Evolutionary conservation across 306 rosid genomes (phyloP).

Genomic region (Gleditsia sinensis): DNA sequence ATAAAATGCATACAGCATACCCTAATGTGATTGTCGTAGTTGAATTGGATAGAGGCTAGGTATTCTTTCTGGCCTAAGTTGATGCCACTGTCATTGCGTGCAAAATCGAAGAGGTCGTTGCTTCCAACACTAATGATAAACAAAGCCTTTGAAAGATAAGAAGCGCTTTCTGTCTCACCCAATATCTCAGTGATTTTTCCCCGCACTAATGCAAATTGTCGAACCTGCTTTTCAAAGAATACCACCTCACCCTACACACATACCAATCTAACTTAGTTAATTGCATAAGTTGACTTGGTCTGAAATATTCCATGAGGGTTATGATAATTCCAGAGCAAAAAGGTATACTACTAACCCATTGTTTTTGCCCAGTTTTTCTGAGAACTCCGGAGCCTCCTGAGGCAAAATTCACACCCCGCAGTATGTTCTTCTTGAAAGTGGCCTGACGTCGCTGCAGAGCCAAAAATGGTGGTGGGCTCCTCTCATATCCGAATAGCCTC

Average conservation of each 20-base stretch:
- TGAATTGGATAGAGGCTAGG: conserved; percentile 2
- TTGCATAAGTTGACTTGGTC: too few species aligned
- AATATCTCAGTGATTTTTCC: conserved; percentile 25
- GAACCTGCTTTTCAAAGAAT: conserved; percentile 41
- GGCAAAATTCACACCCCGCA: conserved; percentile 55
- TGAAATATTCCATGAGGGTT: too few species aligned
- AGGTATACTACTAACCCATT: conserved; percentile 27
- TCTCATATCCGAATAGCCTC: conserved; percentile 35
- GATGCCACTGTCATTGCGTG: background rate
- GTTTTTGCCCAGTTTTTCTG: conserved; percentile 30
- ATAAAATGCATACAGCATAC: too few species aligned
- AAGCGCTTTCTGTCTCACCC: conserved; percentile 16
- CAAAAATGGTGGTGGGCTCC: conserved; percentile 59
- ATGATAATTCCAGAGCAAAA: too few species aligned
- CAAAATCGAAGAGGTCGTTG: conserved; percentile 51
- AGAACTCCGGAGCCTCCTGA: conserved; percentile 59
- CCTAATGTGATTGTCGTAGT: conserved; percentile 33
- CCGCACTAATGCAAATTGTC: conserved; percentile 44
- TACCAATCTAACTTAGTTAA: background rate
- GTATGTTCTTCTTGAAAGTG: conserved; percentile 34
- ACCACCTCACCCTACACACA: conserved; percentile 46
- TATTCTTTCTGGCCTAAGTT: conserved; percentile 2
- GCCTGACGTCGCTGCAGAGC: background rate
- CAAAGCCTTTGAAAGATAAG: conserved; percentile 38
- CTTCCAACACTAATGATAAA: conserved; percentile 52